phyloP scores from a whole-genome alignment of 768 basidiomycete genomes.

The Collybia sordida region DNA sequence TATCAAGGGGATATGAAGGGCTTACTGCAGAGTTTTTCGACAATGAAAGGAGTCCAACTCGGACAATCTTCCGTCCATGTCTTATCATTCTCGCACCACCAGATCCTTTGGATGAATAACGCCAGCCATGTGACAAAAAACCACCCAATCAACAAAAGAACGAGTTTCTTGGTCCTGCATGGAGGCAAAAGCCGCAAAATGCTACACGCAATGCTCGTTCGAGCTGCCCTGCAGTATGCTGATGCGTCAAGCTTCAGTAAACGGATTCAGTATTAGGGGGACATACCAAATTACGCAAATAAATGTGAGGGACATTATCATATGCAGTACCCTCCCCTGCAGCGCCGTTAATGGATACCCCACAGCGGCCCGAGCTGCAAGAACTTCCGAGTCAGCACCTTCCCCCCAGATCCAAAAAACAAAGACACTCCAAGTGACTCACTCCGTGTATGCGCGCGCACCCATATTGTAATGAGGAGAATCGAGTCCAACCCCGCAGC shows the following conservation, averaged over 20 bases:
- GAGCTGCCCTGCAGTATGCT: not conserved
- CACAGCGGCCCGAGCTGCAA: not conserved
- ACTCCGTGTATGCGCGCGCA: not conserved
- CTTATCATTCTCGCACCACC: too few relatives aligned
- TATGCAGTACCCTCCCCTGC: not conserved
- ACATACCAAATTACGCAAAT: not conserved
- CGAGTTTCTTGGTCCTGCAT: not conserved
- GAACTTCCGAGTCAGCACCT: too few relatives aligned
- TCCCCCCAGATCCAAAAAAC: too few relatives aligned
- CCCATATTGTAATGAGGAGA: too few relatives aligned
- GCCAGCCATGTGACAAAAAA: not conserved
- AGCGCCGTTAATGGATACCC: not conserved
- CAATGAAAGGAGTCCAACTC: too few relatives aligned
- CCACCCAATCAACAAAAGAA: not conserved
- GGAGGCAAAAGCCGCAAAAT: not conserved
- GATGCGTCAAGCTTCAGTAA: not conserved
- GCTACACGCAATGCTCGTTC: not conserved
- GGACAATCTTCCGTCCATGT: too few relatives aligned
- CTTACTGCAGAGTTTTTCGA: too few relatives aligned
- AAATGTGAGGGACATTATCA: not conserved
- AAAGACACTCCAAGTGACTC: not conserved
- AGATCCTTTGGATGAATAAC: not conserved
- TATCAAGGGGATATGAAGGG: too few relatives aligned
- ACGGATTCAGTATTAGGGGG: not conserved
- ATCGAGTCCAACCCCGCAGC: too few relatives aligned